Percentiles rank a stretch among this genome's conserved stretches.
Conservation (phyloP, 148 eudicot genomes). For the Talinum fruticosum region DNA sequence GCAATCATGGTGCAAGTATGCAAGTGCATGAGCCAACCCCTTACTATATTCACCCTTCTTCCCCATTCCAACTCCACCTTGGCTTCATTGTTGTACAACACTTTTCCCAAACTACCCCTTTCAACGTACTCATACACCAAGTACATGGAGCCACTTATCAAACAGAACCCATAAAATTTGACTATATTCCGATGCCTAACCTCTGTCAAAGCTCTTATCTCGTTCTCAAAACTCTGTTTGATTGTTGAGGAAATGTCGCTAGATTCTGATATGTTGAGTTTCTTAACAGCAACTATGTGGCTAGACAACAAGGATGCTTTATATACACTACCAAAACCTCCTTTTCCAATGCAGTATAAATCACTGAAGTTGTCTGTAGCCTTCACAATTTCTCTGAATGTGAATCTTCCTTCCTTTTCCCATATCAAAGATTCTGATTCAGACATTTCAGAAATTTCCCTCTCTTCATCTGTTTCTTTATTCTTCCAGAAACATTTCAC, state of each 20-base stretch:
- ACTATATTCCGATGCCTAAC: slow-evolving; percentile 76
- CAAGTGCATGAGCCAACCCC: slow-evolving; percentile 71
- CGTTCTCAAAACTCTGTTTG: slow-evolving; percentile 63
- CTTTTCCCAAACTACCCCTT: slow-evolving; percentile 66
- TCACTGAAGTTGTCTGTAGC: slow-evolving; percentile 69
- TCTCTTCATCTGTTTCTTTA: slow-evolving; percentile 26
- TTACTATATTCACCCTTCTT: slow-evolving; percentile 51
- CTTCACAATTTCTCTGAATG: slow-evolving; percentile 55
- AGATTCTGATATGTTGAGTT: slow-evolving; percentile 57
- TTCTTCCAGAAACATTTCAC: slow-evolving; percentile 18
- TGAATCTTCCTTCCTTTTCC: slow-evolving; percentile 63
- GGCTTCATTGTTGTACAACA: slow-evolving; percentile 41
- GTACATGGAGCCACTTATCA: slow-evolving; percentile 44
- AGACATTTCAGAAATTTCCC: slow-evolving; percentile 8
- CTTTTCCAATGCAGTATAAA: slow-evolving; percentile 66
- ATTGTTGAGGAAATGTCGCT: slow-evolving; percentile 36
- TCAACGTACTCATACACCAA: slow-evolving; percentile 76
- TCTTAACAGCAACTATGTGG: slow-evolving; percentile 67
- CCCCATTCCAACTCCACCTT: slow-evolving; percentile 55
- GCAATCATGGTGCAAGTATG: slow-evolving; percentile 83
- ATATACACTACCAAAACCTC: slow-evolving; percentile 78
- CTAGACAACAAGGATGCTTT: slow-evolving; percentile 51
- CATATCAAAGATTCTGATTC: slow-evolving; percentile 53
- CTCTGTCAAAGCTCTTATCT: slow-evolving; percentile 66
- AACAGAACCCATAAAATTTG: slow-evolving; percentile 65